Evolutionary conservation across 2,329 filamentous ascomycete species (phyloP), one percentile per base, ranked within the genome.

Genomic region (Beauveria brongniartii): DNA sequence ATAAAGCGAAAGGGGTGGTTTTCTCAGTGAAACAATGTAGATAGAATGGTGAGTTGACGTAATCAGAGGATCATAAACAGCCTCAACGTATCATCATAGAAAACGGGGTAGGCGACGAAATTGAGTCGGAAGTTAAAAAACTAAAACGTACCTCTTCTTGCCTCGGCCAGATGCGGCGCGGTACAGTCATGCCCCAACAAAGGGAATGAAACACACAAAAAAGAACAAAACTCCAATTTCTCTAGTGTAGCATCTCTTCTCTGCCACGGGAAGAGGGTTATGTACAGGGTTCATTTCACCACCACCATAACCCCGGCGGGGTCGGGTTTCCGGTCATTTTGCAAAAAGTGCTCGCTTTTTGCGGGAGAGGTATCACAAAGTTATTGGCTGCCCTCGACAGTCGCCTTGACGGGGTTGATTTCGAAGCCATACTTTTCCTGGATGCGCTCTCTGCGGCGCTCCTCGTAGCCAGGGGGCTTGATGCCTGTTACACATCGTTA

Each of bases 361-460:
- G 44, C 55, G 12, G 3, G 43, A 44, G 28, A 62, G 52, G 43
- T 30, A 52, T 52, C 14, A 41, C 3, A 34, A 50, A 44, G 18
- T 65, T 70, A 75, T 69, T 71, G 70, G 69, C 74, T 75, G 62
- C 73, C 74, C 59, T 83, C 77, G 65, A 75, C 73, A 53, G 75
- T 77, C 48, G 81, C 79, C 62, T 75, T 82, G 66, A 87, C 83
- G 60, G 86, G 82, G 70, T 88, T 84, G 70, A 96, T 86, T 66
- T 96, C 91, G 70, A 95, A 84, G 62, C 92, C 91, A 70, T 96
- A 96, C 74, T 87, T 90, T 76, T 91, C 87, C 82, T 90, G 87
- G 74, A 97, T 82, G 68, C 90, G 83, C 78, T 92, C 81, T 66
- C 85, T 84, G 74, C 92, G 86, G 74, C 92, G 82, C 80, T 96